Evolutionary conservation across 2,329 filamentous ascomycete species (phyloP).

Genomic region (Chrysosporium queenslandicum): DNA sequence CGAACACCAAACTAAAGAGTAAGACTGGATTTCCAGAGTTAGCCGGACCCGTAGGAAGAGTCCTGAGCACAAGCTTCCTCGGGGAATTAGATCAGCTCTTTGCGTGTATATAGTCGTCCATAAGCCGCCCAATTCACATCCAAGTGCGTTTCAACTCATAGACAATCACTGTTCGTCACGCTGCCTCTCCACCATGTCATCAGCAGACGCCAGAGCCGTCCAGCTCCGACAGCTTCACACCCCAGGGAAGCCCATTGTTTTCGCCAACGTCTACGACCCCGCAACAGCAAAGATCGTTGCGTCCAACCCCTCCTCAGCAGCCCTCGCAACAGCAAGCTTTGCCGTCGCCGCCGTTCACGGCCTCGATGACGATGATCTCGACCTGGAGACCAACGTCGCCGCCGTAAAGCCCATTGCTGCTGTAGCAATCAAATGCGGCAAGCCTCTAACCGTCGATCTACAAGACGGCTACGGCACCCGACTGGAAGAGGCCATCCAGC

Average conservation of each 20-base stretch:
- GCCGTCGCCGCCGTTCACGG: slow-evolving; percentile 42
- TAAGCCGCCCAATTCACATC: too few species aligned
- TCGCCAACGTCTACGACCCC: slow-evolving; percentile 49
- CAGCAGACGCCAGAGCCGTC: slow-evolving; percentile 13
- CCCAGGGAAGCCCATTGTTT: slow-evolving; percentile 43
- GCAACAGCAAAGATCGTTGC: slow-evolving; percentile 40
- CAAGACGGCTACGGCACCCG: slow-evolving; percentile 50
- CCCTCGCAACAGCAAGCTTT: slow-evolving; percentile 45
- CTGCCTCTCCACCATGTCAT: slow-evolving; percentile 4
- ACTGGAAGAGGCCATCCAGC: slow-evolving; percentile 38
- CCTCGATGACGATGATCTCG: slow-evolving; percentile 42
- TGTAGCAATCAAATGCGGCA: slow-evolving; percentile 32
- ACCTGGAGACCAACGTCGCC: slow-evolving; percentile 43
- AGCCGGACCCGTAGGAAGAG: too few species aligned
- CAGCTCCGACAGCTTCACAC: slow-evolving; percentile 36
- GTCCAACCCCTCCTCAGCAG: slow-evolving; percentile 25
- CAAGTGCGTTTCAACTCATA: too few species aligned
- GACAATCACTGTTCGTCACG: too few species aligned
- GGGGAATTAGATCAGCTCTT: too few species aligned
- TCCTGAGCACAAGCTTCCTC: too few species aligned
- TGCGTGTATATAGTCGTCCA: neutral
- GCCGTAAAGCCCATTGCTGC: slow-evolving; percentile 39
- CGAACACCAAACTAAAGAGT: too few species aligned
- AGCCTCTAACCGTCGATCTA: slow-evolving; percentile 49
- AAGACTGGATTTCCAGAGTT: too few species aligned